Conservation (phyloP, 2,329 filamentous ascomycete genomes). For the Ceratocystis harringtonii region DNA sequence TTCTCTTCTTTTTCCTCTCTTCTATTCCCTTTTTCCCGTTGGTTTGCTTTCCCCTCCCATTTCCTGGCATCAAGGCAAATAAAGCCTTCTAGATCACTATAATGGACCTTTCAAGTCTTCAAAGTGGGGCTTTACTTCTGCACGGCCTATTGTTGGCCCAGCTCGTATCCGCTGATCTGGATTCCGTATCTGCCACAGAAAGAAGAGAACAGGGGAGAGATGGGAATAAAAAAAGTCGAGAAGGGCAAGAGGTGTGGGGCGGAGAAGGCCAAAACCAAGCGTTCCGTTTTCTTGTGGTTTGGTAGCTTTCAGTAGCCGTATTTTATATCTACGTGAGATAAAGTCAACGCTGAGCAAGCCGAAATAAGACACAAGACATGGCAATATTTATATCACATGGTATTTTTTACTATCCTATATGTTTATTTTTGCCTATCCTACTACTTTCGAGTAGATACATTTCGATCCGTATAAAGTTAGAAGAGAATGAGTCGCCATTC, state of each 20-base stretch:
- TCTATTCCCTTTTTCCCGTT: background rate
- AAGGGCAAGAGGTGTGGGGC: background rate
- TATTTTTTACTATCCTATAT: background rate
- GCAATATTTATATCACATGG: background rate
- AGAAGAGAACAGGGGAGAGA: background rate
- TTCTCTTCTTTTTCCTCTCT: background rate
- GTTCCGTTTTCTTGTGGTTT: too few relatives aligned
- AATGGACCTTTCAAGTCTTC: background rate
- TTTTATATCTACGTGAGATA: background rate
- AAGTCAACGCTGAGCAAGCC: background rate
- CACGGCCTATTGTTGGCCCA: background rate
- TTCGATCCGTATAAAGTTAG: too few relatives aligned
- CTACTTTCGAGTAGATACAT: background rate
- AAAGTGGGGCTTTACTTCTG: background rate
- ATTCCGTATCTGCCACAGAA: background rate
- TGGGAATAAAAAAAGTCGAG: background rate
- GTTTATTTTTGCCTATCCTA: background rate
- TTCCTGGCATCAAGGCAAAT: background rate
- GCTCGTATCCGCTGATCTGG: slow-evolving; percentile 5
- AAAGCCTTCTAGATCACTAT: too few relatives aligned
- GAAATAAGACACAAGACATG: background rate
- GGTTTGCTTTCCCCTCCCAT: background rate
- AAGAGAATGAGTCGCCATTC: too few relatives aligned
- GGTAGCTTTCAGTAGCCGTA: too few relatives aligned
- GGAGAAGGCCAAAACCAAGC: background rate